A percentile compares a stretch with the other conserved stretches of the same genome.
Evolutionary conservation across 768 basidiomycete species (phyloP).

Genomic region (Crepidotus variabilis): DNA sequence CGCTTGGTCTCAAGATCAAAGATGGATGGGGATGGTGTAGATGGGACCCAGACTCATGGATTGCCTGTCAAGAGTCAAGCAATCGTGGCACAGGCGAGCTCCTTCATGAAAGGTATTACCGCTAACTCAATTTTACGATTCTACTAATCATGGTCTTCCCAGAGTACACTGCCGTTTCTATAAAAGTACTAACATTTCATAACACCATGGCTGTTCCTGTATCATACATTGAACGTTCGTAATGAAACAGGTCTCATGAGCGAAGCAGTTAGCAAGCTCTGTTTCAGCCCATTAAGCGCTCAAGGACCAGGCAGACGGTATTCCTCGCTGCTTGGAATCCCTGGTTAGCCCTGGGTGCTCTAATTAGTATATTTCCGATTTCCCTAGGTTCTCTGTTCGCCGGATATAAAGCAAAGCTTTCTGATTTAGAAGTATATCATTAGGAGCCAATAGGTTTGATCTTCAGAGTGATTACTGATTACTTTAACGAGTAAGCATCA

Average conservation of each 20-base stretch:
- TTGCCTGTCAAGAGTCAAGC: slow-evolving; percentile 34
- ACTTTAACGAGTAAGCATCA: slow-evolving; percentile 24
- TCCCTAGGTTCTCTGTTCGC: too few species aligned
- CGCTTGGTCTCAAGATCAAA: slow-evolving; percentile 43
- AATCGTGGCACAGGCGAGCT: slow-evolving; percentile 34
- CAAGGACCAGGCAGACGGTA: too few species aligned
- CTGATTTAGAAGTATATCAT: too few species aligned
- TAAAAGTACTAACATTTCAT: slow-evolving; percentile 35
- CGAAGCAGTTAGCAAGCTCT: too few species aligned
- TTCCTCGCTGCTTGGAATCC: too few species aligned
- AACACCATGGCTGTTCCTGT: not conserved
- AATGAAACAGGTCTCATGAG: too few species aligned
- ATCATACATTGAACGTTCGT: too few species aligned
- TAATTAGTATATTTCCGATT: too few species aligned
- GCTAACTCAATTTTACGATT: not conserved
- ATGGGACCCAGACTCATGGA: slow-evolving; percentile 54
- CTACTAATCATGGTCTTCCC: not conserved
- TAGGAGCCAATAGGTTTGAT: too few species aligned
- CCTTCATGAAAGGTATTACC: slow-evolving; percentile 40
- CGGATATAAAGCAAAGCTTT: too few species aligned
- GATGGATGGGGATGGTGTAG: slow-evolving; percentile 65
- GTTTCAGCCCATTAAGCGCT: too few species aligned
- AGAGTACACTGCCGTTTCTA: slow-evolving; percentile 57
- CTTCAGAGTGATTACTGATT: not conserved
- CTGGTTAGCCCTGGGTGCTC: too few species aligned